A percentile compares a stretch with the other conserved stretches of the same genome.
Conservation (phyloP, 108 stramenopile species). For the Schizochytrium sp. region DNA sequence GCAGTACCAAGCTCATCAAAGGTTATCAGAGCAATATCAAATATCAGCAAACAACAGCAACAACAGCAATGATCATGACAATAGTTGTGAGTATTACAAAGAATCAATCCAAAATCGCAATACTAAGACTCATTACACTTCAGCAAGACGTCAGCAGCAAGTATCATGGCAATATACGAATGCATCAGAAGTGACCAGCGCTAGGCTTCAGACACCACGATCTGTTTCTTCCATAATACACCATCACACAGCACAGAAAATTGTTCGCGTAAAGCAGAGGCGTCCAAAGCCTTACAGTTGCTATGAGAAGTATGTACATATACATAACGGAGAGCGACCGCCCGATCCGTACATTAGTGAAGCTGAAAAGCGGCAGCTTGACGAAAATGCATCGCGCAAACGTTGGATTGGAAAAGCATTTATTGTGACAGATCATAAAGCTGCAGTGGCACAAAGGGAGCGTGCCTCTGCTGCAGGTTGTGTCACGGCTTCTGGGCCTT, state of each 20-base stretch:
- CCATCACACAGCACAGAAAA: background rate
- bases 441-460: slow-evolving; percentile 30
- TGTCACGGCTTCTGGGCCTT: slow-evolving; percentile 17
- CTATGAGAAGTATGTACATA: background rate
- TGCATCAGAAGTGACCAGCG: slow-evolving; percentile 7
- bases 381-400: slow-evolving; percentile 22
- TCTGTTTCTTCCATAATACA: background rate
- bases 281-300: slow-evolving; percentile 15
- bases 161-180: background rate
- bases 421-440: slow-evolving; percentile 47
- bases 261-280: slow-evolving; percentile 18
- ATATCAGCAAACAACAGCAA: too few species aligned
- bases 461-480: slow-evolving; percentile 18
- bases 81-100: too few species aligned
- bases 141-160: background rate
- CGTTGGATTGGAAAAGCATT: slow-evolving; percentile 52
- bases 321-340: slow-evolving; percentile 21
- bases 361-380: background rate
- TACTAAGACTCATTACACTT: too few species aligned
- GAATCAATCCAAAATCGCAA: too few species aligned
- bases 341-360: slow-evolving; percentile 30
- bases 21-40: too few species aligned
- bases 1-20: too few species aligned
- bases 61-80: too few species aligned
- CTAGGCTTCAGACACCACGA: background rate